Evolutionary conservation across 495 filamentous ascomycete genomes (phyloP).

Genomic region (Penicillium chermesinum): DNA sequence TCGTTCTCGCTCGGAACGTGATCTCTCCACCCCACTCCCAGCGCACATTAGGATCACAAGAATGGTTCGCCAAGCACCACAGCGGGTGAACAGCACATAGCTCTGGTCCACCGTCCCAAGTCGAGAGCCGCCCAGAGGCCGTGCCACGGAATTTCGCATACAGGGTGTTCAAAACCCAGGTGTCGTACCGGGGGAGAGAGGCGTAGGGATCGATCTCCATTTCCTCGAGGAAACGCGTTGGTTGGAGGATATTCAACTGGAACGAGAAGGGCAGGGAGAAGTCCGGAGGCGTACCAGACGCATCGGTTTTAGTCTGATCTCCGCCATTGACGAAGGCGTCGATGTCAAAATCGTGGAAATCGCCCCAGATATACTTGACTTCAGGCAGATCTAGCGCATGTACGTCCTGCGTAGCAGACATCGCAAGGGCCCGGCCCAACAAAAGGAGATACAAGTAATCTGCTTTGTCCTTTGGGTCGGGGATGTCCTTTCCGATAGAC

Average conservation of each 20-base stretch:
- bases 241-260: slow-evolving; percentile 72
- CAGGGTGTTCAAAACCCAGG: slow-evolving; percentile 92
- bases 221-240: slow-evolving; percentile 80
- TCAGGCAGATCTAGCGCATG: slow-evolving; percentile 82
- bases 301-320: too few species aligned
- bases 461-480: slow-evolving; percentile 60
- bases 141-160: slow-evolving; percentile 92
- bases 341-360: slow-evolving; percentile 45
- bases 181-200: slow-evolving; percentile 58
- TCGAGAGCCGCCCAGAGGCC: slow-evolving; percentile 74
- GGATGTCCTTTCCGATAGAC: slow-evolving; percentile 72
- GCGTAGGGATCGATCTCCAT: slow-evolving; percentile 86
- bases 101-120: slow-evolving; percentile 68
- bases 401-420: slow-evolving; percentile 72
- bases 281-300: too few species aligned
- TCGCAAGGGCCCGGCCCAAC: slow-evolving; percentile 72
- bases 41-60: slow-evolving; percentile 84
- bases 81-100: slow-evolving; percentile 72
- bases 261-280: slow-evolving; percentile 79
- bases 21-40: slow-evolving; percentile 94
- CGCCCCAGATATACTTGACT: slow-evolving; percentile 95
- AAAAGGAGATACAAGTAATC: slow-evolving; percentile 77
- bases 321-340: too few species aligned
- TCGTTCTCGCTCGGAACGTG: slow-evolving; percentile 51
- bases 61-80: slow-evolving; percentile 85